phyloP scores from a whole-genome alignment of 2,329 filamentous ascomycete genomes.

The Verticillium longisporum region DNA sequence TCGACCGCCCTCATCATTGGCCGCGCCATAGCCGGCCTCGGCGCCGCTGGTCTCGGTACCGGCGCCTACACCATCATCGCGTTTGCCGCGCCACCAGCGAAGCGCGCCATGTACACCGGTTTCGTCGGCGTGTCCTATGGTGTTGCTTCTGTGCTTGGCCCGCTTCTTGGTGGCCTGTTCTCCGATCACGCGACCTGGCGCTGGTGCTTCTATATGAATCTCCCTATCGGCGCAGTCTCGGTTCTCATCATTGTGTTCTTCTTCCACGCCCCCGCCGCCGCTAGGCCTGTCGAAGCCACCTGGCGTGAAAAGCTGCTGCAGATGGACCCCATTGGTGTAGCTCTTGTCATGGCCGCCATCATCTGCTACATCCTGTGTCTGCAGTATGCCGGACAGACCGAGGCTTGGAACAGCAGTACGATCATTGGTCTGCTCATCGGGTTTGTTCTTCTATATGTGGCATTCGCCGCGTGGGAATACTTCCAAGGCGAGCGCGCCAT shows the following conservation, averaged over 20 bases:
- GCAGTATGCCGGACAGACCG: conserved; percentile 38
- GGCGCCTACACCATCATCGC: conserved; percentile 35
- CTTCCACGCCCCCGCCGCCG: conserved; percentile 12
- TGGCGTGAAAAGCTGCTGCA: conserved; percentile 6
- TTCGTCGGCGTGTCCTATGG: conserved; percentile 37
- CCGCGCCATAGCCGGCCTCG: conserved; percentile 27
- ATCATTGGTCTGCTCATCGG: not conserved
- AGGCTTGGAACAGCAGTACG: conserved; percentile 9
- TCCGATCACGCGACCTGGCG: conserved; percentile 28
- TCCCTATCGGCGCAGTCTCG: conserved; percentile 28
- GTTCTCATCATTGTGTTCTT: conserved; percentile 21
- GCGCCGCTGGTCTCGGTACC: conserved; percentile 38
- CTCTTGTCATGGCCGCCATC: conserved; percentile 26
- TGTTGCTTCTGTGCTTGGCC: conserved; percentile 30
- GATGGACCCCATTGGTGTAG: conserved; percentile 18
- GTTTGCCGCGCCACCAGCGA: conserved; percentile 25
- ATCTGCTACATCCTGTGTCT: conserved; percentile 42
- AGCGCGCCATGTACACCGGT: conserved; percentile 28
- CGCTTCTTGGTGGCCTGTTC: conserved; percentile 26
- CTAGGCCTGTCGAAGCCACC: conserved; percentile 8
- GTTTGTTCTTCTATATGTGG: not conserved
- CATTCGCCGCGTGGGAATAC: conserved; percentile 30
- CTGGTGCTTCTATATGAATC: conserved; percentile 34
- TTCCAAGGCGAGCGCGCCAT: conserved; percentile 32
- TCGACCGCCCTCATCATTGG: conserved; percentile 26